Base-by-base conservation (phyloP, 75 land plant species). In the Adiantum capillusveneris region DNA sequence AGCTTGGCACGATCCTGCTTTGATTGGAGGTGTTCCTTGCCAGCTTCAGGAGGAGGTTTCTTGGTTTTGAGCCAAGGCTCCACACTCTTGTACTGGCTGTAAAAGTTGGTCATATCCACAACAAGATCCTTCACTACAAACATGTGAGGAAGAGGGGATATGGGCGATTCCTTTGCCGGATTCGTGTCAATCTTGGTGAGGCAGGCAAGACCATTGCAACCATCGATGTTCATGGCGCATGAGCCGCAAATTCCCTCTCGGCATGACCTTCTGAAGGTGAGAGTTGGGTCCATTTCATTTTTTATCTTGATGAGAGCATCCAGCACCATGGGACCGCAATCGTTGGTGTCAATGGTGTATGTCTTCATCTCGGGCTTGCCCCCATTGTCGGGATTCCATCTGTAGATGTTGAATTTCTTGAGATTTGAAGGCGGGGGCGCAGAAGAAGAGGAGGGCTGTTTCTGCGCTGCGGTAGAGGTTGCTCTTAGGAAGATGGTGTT, bases 171-270 rank as follows among this genome's bases (percentile, higher is more conserved):
- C n/a, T 48, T 11, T 51, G 44, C 43, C 12, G 68, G 29, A 51
- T 60, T 59, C 5, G 63, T 17, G 20, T 74, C 68, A 50, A 93
- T 93, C 66, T 89, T 85, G 60, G 95, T 88, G 55, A 93, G 71
- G 65, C 98, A 93, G 17, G 98, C 95, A 25, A 93, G 77, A 18
- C 90, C 98, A 53, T 93, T 93, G 68, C 72, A 69, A 5, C 98
- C 98, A 46, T 81, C 71, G 65, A 93, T 93, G 76, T 85, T 88
- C 98, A 93, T 93, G 44, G 98, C 98, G 63, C 98, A 93, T 22
- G 98, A 93, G 16, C 98, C 98, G 58, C 98, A 93, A 41, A 93
- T 93, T 5, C 98, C 98, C 65, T 93, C 98, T n/a, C 95, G 80
- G 69, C 98, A 93, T 21, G 98, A 93, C 0, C 98, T 67, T 44